These are phyloP conservation scores for Tetradesmus obliquus DNA, from an alignment of 139 green algal species.

Conservation along the genomic window DNA sequence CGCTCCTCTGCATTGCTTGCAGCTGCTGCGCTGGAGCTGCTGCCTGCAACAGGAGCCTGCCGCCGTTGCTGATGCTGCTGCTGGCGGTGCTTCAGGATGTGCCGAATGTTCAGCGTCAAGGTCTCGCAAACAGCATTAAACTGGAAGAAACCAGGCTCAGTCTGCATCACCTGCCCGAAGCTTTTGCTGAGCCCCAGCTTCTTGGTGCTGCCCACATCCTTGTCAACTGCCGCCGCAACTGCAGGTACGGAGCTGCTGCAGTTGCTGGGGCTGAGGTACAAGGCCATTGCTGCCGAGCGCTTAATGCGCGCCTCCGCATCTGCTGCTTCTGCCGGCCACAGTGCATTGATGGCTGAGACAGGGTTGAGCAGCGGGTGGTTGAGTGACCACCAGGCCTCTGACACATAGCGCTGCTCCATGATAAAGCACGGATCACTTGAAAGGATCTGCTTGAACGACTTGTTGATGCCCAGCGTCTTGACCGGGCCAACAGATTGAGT, in stretches of 20 bases:
- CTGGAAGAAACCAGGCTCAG: background rate
- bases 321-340: background rate
- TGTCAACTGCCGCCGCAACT: background rate
- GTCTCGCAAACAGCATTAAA: background rate
- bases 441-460: background rate
- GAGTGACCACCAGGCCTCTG: background rate
- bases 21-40: background rate
- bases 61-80: background rate
- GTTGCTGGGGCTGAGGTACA: background rate
- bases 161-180: background rate
- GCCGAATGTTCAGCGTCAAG: background rate
- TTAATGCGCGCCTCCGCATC: background rate
- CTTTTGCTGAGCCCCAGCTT: background rate
- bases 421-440: background rate
- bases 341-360: background rate
- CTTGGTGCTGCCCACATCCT: background rate
- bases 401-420: background rate
- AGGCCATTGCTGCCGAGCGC: background rate
- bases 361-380: background rate
- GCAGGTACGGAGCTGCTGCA: background rate
- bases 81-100: background rate
- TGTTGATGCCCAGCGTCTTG: background rate
- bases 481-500: background rate
- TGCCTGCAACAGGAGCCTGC: background rate
- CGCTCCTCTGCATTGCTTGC: background rate